phyloP scores from a whole-genome alignment of 1,139 yeast genomes.

The Nematodospora anomalae region DNA sequence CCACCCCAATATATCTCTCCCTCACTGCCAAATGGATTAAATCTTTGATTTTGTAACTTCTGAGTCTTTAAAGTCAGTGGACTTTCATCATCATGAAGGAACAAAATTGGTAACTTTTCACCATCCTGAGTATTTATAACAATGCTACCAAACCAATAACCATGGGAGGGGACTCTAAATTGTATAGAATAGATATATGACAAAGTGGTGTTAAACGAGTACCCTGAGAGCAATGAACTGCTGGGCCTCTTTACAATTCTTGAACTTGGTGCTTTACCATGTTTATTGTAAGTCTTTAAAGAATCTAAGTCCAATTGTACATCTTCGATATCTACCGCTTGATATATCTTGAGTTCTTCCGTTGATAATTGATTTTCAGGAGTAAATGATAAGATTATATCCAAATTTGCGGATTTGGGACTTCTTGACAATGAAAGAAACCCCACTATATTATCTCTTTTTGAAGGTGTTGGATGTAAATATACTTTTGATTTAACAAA shows the following conservation, averaged over 20 bases:
- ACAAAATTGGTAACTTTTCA: conserved; percentile 74
- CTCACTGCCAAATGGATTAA: conserved; percentile 71
- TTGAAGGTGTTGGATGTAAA: conserved; percentile 75
- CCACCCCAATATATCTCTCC: conserved; percentile 90
- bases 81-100: conserved; percentile 89
- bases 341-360: conserved; percentile 51
- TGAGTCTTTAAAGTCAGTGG: conserved; percentile 69
- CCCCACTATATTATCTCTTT: conserved; percentile 78
- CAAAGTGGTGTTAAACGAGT: conserved; percentile 63
- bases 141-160: conserved; percentile 92
- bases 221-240: conserved; percentile 53
- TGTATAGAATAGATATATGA: conserved; percentile 74
- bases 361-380: conserved; percentile 60
- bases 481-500: conserved; percentile 70
- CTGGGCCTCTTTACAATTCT: conserved; percentile 52
- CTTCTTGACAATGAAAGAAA: conserved; percentile 64
- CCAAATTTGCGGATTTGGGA: conserved; percentile 53
- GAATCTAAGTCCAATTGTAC: conserved; percentile 23
- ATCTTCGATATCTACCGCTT: conserved; percentile 52
- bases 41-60: conserved; percentile 56
- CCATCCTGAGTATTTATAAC: conserved; percentile 69
- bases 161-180: conserved; percentile 75
- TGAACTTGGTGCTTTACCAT: conserved; percentile 16
- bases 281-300: conserved; percentile 16
- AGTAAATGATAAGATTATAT: conserved; percentile 68